Percentiles rank a stretch among this genome's conserved stretches.
phyloP scores from a whole-genome alignment of 352 stramenopile species.

The Phytophthora idaei region DNA sequence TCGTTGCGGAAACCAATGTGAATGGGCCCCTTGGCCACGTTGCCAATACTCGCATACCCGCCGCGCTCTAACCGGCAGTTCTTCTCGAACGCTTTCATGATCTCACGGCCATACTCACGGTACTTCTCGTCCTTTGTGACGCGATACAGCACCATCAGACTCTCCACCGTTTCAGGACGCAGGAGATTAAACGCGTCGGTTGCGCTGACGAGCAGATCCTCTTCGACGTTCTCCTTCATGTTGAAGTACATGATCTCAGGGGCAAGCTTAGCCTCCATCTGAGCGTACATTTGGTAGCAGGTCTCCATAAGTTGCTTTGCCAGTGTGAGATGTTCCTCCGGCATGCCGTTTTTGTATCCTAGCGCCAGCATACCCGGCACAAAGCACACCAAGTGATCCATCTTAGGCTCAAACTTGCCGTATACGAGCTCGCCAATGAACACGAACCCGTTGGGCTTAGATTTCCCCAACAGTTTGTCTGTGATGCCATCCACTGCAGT shows the following conservation, averaged over 20 bases:
- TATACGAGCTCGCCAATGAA: slow-evolving; percentile 77
- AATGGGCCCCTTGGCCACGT: slow-evolving; percentile 56
- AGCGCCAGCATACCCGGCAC: slow-evolving; percentile 88
- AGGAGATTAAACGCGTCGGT: slow-evolving; percentile 85
- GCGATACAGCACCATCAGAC: slow-evolving; percentile 91
- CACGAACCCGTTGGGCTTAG: slow-evolving; percentile 59
- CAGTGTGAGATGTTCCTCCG: slow-evolving; percentile 63
- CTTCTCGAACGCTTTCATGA: slow-evolving; percentile 88
- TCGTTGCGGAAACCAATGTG: slow-evolving; percentile 60
- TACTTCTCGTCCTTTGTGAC: slow-evolving; percentile 91
- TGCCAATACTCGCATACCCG: slow-evolving; percentile 68
- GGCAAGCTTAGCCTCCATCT: slow-evolving; percentile 82
- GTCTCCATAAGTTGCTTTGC: slow-evolving; percentile 82
- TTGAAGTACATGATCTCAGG: slow-evolving; percentile 88
- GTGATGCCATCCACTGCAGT: slow-evolving; percentile 69
- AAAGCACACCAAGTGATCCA: slow-evolving; percentile 93
- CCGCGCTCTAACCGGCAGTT: slow-evolving; percentile 69
- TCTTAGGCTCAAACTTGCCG: slow-evolving; percentile 62
- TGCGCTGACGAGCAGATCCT: slow-evolving; percentile 59
- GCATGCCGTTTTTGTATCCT: slow-evolving; percentile 75
- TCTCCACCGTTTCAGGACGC: slow-evolving; percentile 93
- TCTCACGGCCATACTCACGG: slow-evolving; percentile 79
- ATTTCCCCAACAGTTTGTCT: slow-evolving; percentile 56
- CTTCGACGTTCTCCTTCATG: slow-evolving; percentile 48
- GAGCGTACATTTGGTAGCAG: slow-evolving; percentile 89